phyloP scores from a whole-genome alignment of 2,329 filamentous ascomycete genomes.

The Phialophora macrospora region DNA sequence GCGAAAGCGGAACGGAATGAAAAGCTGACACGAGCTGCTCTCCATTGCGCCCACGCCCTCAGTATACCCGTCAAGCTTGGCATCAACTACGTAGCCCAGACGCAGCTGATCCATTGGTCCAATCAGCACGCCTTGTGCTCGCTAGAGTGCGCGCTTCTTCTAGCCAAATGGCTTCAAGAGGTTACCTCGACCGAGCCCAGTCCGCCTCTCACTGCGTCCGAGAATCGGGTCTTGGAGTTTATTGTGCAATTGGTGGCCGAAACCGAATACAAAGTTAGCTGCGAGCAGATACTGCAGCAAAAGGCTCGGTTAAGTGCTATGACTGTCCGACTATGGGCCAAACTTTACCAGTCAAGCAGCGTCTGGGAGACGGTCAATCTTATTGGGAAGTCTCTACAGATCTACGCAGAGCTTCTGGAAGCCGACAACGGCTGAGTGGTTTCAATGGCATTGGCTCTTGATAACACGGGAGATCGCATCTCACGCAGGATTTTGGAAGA shows the following conservation, averaged over 20 bases:
- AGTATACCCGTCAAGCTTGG: conserved; percentile 62
- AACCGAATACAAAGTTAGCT: conserved; percentile 16
- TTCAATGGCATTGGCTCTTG: no score
- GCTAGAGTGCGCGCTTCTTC: conserved; percentile 60
- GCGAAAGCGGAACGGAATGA: conserved; percentile 4
- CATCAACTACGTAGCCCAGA: conserved; percentile 60
- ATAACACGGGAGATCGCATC: no score
- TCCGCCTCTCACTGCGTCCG: conserved; percentile 5
- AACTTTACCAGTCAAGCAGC: conserved; percentile 22
- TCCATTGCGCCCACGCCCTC: conserved; percentile 61
- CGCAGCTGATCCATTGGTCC: conserved; percentile 63
- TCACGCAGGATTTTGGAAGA: no score
- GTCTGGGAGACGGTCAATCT: conserved; percentile 24
- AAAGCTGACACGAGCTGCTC: conserved; percentile 49
- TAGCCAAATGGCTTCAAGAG: conserved; percentile 50
- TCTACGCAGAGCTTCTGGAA: conserved; percentile 22
- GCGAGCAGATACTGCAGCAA: conserved; percentile 3
- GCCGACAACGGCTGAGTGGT: neutral
- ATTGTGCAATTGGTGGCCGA: conserved; percentile 19
- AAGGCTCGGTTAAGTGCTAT: conserved; percentile 13
- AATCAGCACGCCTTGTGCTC: conserved; percentile 61
- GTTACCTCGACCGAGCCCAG: neutral
- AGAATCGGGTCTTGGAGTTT: conserved; percentile 20
- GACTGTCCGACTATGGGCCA: conserved; percentile 20
- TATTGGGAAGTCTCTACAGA: conserved; percentile 17